Evolutionary conservation across 768 basidiomycete genomes (phyloP).

Genomic region (Cyclocybe aegerita): DNA sequence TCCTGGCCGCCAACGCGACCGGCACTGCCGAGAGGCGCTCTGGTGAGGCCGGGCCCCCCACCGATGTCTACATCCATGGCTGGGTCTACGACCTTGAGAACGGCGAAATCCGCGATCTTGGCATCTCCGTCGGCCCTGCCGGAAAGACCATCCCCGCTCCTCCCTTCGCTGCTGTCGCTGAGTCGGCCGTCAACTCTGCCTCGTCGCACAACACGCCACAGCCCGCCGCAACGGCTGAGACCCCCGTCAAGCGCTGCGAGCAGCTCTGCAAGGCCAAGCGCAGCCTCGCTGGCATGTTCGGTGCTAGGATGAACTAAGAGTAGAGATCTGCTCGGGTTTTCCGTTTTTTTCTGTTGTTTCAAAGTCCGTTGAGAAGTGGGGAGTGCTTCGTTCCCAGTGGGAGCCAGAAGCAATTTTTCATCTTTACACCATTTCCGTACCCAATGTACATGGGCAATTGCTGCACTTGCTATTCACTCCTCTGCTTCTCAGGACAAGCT

Average conservation of each 20-base stretch:
- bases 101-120: conserved; percentile 48
- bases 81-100: conserved; percentile 60
- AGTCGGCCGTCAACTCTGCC: not conserved
- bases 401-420: too few species aligned
- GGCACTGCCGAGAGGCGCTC: conserved; percentile 1
- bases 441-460: too few species aligned
- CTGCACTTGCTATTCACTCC: too few species aligned
- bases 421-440: too few species aligned
- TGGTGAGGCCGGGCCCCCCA: conserved; percentile 14
- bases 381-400: not conserved
- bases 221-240: not conserved
- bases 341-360: not conserved
- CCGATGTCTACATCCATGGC: conserved; percentile 46
- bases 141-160: conserved; percentile 29
- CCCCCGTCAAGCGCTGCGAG: not conserved
- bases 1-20: conserved; percentile 6
- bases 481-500: too few species aligned
- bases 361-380: not conserved
- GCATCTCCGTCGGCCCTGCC: conserved; percentile 37
- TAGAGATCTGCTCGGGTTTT: not conserved
- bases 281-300: not conserved
- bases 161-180: conserved; percentile 20
- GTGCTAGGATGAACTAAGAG: not conserved
- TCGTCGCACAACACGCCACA: not conserved
- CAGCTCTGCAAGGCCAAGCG: conserved; percentile 5